These are phyloP conservation scores for Xylariomycetidae sp. DNA, from an alignment of 2,329 filamentous ascomycete genomes.

Conservation along the genomic window DNA sequence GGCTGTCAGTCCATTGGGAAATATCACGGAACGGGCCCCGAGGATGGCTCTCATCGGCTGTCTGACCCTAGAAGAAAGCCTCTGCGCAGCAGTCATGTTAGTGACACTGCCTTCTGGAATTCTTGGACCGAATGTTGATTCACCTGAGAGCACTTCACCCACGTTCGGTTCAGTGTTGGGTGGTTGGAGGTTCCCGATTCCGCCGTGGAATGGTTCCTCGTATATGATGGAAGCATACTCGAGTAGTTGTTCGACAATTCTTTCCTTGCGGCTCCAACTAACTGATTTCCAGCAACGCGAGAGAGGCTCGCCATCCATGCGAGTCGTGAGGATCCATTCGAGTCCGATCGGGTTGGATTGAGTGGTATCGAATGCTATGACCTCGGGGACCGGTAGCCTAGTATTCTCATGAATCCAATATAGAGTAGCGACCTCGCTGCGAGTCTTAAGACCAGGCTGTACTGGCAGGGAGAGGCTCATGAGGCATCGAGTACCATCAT, in stretches of 20 bases:
- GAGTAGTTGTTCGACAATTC: constrained; percentile 25
- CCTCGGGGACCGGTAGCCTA: constrained; percentile 19
- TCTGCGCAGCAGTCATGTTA: no score
- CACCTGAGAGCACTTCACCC: constrained; percentile 22
- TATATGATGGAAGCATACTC: constrained; percentile 17
- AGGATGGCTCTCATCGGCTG: constrained; percentile 10
- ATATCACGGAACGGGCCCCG: constrained; percentile 14
- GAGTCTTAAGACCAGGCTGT: constrained; percentile 20
- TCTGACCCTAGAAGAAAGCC: constrained; percentile 25
- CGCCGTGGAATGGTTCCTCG: constrained; percentile 11
- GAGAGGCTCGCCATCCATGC: constrained; percentile 21
- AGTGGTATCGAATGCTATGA: constrained; percentile 16
- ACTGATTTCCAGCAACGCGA: constrained; percentile 20
- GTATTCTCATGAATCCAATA: constrained; percentile 18
- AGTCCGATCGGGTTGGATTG: constrained; percentile 21
- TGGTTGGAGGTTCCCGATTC: constrained; percentile 26
- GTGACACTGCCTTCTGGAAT: no score
- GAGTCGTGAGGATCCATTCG: constrained; percentile 28
- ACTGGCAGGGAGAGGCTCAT: constrained; percentile 23
- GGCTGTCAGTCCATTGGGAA: constrained; percentile 14
- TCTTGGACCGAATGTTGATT: no score
- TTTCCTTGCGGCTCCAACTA: constrained; percentile 16
- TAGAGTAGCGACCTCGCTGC: constrained; percentile 27
- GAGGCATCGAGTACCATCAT: constrained; percentile 25
- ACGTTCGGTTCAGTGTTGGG: constrained; percentile 6